phyloP scores from a whole-genome alignment of 352 stramenopile species.

The Lagenidium sp. region DNA sequence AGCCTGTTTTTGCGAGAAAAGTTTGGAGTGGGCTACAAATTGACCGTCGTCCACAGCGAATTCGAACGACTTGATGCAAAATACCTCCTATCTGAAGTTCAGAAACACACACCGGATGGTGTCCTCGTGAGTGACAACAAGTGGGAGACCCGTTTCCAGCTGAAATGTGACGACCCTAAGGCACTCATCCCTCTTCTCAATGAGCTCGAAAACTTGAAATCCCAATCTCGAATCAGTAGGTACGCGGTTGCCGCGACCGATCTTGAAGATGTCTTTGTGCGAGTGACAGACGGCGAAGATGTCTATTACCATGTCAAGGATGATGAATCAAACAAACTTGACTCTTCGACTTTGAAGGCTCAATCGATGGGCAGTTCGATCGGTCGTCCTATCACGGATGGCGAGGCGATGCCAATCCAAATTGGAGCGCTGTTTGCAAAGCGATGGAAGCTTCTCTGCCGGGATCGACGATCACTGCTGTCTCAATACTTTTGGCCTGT shows the following conservation, averaged over 20 bases:
- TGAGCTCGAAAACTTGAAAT: slow-evolving; percentile 68
- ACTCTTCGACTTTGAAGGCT: no score
- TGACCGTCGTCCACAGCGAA: slow-evolving; percentile 60
- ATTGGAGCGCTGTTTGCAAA: slow-evolving; percentile 44
- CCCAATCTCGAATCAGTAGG: slow-evolving; percentile 57
- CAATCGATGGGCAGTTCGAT: no score
- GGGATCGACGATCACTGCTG: slow-evolving; percentile 51
- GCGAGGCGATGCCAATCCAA: slow-evolving; percentile 25
- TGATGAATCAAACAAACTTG: slow-evolving; percentile 17
- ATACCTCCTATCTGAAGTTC: slow-evolving; percentile 44
- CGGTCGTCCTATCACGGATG: no score
- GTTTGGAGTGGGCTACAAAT: slow-evolving; percentile 93
- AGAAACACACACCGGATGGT: slow-evolving; percentile 76
- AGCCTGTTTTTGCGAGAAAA: slow-evolving; percentile 93
- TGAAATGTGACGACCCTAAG: slow-evolving; percentile 86
- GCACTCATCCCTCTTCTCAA: slow-evolving; percentile 91
- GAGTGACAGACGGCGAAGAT: slow-evolving; percentile 80
- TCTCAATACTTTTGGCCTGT: slow-evolving; percentile 70
- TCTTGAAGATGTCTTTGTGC: slow-evolving; percentile 99
- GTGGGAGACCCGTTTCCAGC: slow-evolving; percentile 89
- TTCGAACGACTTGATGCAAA: neutral
- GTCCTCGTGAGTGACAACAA: slow-evolving; percentile 67
- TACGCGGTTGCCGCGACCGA: slow-evolving; percentile 98
- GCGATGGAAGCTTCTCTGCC: slow-evolving; percentile 36
- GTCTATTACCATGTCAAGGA: slow-evolving; percentile 69